Evolutionary conservation across 305 asterid species (phyloP).

Genomic region (Rubia peregrina): DNA sequence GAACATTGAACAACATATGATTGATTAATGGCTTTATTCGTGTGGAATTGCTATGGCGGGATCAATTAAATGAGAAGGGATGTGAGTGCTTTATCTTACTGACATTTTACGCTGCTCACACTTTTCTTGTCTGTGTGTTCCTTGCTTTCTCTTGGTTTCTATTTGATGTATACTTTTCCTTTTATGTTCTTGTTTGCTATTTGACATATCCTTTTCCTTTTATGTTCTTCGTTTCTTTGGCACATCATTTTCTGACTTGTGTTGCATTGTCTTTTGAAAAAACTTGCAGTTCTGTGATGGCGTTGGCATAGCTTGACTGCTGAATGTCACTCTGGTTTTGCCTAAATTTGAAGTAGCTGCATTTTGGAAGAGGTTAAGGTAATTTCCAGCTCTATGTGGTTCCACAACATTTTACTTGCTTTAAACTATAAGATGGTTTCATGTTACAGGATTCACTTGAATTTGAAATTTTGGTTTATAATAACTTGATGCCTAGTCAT

Average conservation of each 20-base stretch:
- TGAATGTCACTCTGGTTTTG: conserved; percentile 91
- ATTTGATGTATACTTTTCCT: neutral
- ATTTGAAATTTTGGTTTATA: neutral
- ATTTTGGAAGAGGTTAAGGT: conserved; percentile 97
- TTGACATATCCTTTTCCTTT: neutral
- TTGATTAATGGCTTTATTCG: conserved; percentile 70
- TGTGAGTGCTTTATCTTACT: conserved; percentile 40
- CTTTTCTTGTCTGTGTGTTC: neutral
- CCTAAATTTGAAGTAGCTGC: conserved; percentile 99
- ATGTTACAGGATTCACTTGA: neutral
- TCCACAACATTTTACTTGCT: neutral
- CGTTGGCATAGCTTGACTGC: conserved; percentile 90
- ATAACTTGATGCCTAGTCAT: neutral
- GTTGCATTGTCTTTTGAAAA: neutral
- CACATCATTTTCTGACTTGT: conserved; percentile 10
- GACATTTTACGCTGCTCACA: neutral
- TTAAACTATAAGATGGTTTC: neutral
- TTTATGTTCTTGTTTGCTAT: neutral
- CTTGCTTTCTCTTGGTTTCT: conserved; percentile 5
- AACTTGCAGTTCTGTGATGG: conserved; percentile 90
- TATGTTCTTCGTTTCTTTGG: conserved; percentile 2
- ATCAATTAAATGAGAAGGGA: conserved; percentile 99
- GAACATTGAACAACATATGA: too few species aligned
- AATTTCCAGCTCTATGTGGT: conserved; percentile 10
- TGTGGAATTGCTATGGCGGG: conserved; percentile 96